A percentile compares a stretch with the other conserved stretches of the same genome.
Conservation (phyloP, 768 basidiomycete species). For the Auriscalpium orientale region DNA sequence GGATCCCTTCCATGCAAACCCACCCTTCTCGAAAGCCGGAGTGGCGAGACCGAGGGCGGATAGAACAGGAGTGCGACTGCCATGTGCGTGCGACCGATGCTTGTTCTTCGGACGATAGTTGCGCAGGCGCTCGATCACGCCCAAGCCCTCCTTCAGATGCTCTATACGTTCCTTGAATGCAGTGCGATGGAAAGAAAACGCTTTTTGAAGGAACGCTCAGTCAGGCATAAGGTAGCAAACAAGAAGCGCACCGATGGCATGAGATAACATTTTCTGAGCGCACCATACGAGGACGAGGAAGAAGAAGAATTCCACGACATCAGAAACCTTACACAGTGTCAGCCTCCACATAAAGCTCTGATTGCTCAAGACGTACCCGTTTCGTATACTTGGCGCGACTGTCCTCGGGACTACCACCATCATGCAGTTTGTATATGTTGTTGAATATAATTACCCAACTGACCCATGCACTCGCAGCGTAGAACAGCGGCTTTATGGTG, state of each 20-base stretch:
- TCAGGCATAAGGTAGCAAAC: background rate
- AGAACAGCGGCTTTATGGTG: conserved; percentile 63
- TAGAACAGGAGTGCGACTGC: conserved; percentile 12
- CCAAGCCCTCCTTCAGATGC: conserved; percentile 43
- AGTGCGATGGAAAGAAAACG: conserved; percentile 70
- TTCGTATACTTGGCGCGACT: conserved; percentile 58
- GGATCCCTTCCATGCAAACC: background rate
- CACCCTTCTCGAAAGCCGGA: conserved; percentile 25
- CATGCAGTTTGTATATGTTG: conserved; percentile 53
- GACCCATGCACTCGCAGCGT: conserved; percentile 61
- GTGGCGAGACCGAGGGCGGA: conserved; percentile 4
- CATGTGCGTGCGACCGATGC: conserved; percentile 2
- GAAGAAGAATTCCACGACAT: conserved; percentile 68
- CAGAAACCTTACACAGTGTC: conserved; percentile 33
- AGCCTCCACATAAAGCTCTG: background rate
- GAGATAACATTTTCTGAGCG: conserved; percentile 60
- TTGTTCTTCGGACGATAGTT: conserved; percentile 51
- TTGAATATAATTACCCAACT: conserved; percentile 74
- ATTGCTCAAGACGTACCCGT: conserved; percentile 30
- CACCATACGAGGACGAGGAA: conserved; percentile 63
- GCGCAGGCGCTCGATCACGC: conserved; percentile 60
- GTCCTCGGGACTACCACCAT: conserved; percentile 25
- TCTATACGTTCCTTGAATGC: conserved; percentile 69
- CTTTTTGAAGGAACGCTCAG: conserved; percentile 22
- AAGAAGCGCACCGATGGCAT: conserved; percentile 41